Conservation (phyloP, 306 rosid species). For the Ceratonia siliqua region DNA sequence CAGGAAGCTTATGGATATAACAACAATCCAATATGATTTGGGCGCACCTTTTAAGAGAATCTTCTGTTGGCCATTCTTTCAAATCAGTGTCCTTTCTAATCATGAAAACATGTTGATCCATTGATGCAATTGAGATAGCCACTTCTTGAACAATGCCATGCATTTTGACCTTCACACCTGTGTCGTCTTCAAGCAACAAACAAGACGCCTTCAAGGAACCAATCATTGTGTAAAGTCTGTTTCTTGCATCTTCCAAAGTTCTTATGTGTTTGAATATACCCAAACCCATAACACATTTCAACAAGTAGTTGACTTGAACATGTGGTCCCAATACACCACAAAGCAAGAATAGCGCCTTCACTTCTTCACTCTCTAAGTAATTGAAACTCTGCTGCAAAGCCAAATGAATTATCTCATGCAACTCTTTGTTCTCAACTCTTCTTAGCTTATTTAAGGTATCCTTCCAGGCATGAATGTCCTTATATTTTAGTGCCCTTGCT, state of each 20-base stretch:
- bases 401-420: background rate
- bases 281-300: background rate
- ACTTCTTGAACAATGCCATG: slow-evolving; percentile 12
- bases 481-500: background rate
- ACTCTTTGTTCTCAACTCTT: background rate
- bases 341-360: background rate
- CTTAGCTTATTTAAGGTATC: background rate
- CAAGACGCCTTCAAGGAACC: background rate
- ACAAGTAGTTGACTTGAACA: background rate
- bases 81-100: background rate
- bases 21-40: background rate
- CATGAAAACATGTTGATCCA: background rate
- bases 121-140: background rate
- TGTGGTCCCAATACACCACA: background rate
- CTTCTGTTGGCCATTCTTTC: background rate
- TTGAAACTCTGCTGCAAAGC: background rate
- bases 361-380: background rate
- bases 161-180: background rate
- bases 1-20: background rate
- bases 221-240: background rate
- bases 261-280: background rate
- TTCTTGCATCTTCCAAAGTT: background rate
- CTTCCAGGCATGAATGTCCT: too few species aligned
- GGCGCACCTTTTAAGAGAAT: too few species aligned
- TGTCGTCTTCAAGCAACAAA: background rate